phyloP scores from a whole-genome alignment of 1,139 yeast genomes.

The Tardiomyces blankii region DNA sequence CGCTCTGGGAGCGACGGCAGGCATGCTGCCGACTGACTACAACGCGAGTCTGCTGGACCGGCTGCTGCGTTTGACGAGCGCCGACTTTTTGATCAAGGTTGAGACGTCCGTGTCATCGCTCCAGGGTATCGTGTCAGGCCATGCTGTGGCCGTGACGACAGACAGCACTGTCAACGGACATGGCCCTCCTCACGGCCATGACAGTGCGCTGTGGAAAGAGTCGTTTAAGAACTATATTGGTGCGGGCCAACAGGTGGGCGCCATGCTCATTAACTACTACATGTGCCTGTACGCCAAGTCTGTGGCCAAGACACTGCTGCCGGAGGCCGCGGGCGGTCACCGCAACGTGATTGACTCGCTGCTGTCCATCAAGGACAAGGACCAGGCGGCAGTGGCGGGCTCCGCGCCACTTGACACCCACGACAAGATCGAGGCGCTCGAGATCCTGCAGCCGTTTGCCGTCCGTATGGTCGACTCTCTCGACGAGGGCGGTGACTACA shows the following conservation, averaged over 20 bases:
- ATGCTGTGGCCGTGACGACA: background rate
- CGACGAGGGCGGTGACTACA: constrained; percentile 33
- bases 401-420: background rate
- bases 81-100: constrained; percentile 24
- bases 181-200: background rate
- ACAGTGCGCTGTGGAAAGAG: background rate
- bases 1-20: constrained; percentile 14
- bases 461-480: constrained; percentile 23
- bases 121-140: constrained; percentile 4
- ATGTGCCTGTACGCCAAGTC: constrained; percentile 15
- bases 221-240: constrained; percentile 9
- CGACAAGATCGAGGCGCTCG: constrained; percentile 12
- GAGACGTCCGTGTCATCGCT: constrained; percentile 25
- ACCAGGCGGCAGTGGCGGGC: no score
- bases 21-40: background rate
- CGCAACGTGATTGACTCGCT: constrained; percentile 1
- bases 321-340: constrained; percentile 3
- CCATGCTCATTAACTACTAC: constrained; percentile 18
- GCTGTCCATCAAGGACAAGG: background rate
- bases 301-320: constrained; percentile 10
- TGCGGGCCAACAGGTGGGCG: constrained; percentile 23
- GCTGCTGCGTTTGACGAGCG: constrained; percentile 2
- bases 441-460: constrained; percentile 23
- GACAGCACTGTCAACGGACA: background rate
- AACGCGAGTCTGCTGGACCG: background rate